A percentile compares a stretch with the other conserved stretches of the same genome.
phyloP scores from a whole-genome alignment of 805 yeast species.

The Wickerhamiella australiensis region DNA sequence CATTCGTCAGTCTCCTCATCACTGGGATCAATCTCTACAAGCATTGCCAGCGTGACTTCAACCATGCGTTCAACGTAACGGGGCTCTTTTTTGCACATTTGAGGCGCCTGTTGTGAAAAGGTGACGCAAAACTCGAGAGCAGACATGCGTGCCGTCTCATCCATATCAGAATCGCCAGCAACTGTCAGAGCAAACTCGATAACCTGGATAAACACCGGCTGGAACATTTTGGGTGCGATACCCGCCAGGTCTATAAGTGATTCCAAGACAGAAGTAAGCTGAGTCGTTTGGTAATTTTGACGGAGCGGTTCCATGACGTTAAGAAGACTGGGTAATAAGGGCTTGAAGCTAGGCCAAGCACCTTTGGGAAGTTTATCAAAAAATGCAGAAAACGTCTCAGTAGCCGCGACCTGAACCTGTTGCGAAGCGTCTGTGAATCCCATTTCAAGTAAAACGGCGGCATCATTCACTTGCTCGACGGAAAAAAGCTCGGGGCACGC shows the following conservation, averaged over 20 bases:
- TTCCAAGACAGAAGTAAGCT: slow-evolving; percentile 80
- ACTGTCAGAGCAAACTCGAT: slow-evolving; percentile 77
- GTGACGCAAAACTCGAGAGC: slow-evolving; percentile 83
- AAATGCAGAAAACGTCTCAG: slow-evolving; percentile 82
- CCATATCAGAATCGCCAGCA: slow-evolving; percentile 68
- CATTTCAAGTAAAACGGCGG: slow-evolving; percentile 56
- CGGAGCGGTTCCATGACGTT: slow-evolving; percentile 79
- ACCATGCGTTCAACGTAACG: slow-evolving; percentile 63
- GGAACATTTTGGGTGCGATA: slow-evolving; percentile 88
- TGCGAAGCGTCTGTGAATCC: slow-evolving; percentile 76
- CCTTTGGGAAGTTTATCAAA: slow-evolving; percentile 71
- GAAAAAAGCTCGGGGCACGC: slow-evolving; percentile 64
- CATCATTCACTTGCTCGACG: slow-evolving; percentile 38
- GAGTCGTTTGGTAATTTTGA: slow-evolving; percentile 63
- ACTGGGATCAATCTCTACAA: slow-evolving; percentile 84
- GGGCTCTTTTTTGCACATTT: slow-evolving; percentile 78
- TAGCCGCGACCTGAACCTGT: slow-evolving; percentile 80
- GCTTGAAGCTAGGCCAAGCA: slow-evolving; percentile 64
- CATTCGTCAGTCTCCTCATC: slow-evolving; percentile 85
- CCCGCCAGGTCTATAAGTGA: slow-evolving; percentile 81
- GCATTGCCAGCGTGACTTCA: slow-evolving; percentile 60
- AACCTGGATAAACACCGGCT: slow-evolving; percentile 79
- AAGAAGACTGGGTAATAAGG: slow-evolving; percentile 68
- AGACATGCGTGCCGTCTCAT: slow-evolving; percentile 64
- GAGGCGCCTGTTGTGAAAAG: slow-evolving; percentile 85